Evolutionary conservation across 2,329 filamentous ascomycete genomes (phyloP).

Genomic region (Clonostachys chloroleuca): DNA sequence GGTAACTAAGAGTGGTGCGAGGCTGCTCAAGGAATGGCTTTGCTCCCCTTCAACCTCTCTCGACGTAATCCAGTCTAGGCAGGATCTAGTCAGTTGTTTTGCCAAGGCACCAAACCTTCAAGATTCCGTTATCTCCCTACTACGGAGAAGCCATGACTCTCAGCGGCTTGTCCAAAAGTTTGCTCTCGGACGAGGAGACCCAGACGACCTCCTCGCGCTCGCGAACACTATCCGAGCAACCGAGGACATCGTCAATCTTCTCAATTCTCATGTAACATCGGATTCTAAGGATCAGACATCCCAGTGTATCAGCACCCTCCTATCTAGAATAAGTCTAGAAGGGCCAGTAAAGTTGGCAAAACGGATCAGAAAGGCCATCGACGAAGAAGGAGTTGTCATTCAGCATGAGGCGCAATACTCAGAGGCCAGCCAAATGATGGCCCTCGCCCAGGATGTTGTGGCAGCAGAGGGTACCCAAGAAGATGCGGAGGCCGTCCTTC

Average conservation of each 20-base stretch:
- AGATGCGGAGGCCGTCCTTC: conserved; percentile 40
- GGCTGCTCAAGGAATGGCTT: conserved; percentile 81
- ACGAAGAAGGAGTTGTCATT: conserved; percentile 84
- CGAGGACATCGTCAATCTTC: conserved; percentile 54
- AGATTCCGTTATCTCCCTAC: conserved; percentile 62
- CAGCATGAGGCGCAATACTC: conserved; percentile 74
- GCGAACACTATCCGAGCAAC: conserved; percentile 77
- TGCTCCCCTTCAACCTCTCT: conserved; percentile 87
- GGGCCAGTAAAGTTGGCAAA: conserved; percentile 65
- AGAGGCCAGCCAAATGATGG: conserved; percentile 65
- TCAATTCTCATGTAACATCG: conserved; percentile 13
- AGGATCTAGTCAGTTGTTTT: conserved; percentile 78
- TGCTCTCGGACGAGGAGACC: conserved; percentile 83
- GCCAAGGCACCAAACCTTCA: conserved; percentile 62
- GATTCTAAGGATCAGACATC: neutral
- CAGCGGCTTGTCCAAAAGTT: conserved; percentile 92
- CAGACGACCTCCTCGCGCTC: conserved; percentile 83
- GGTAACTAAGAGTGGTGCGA: conserved; percentile 84
- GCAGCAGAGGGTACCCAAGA: conserved; percentile 60
- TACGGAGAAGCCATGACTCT: conserved; percentile 77
- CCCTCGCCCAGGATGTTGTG: conserved; percentile 69
- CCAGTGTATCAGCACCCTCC: conserved; percentile 37
- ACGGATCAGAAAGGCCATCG: conserved; percentile 74
- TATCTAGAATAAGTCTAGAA: conserved; percentile 58
- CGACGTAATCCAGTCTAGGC: conserved; percentile 69